These are phyloP conservation scores for Scenedesmus sp. DNA, from an alignment of 163 green algal species.

Conservation along the genomic window DNA sequence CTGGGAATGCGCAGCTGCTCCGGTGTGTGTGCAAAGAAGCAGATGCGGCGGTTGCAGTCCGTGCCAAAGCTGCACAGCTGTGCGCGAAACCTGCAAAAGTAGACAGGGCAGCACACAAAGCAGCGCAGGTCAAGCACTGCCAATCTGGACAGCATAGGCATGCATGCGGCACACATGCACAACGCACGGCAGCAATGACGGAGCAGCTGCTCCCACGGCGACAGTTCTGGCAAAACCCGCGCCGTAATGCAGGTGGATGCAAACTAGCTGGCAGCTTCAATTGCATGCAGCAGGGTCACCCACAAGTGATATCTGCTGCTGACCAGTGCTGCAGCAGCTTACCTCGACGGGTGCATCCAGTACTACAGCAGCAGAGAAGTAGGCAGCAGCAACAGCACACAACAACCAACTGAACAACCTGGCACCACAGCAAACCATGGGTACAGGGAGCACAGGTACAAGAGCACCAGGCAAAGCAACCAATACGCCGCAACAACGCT, in stretches of 20 bases:
- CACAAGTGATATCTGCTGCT: background rate
- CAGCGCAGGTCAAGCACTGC: too few species aligned
- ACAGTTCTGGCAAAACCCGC: too few species aligned
- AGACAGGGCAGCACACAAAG: background rate
- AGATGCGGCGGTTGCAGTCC: constrained; percentile 86
- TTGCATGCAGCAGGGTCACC: background rate
- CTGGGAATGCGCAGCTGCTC: constrained; percentile 75
- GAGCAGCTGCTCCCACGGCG: background rate
- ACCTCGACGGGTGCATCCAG: constrained; percentile 51
- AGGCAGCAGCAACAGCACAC: background rate
- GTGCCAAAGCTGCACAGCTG: constrained; percentile 89
- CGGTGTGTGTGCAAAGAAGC: constrained; percentile 93
- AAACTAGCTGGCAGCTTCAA: background rate
- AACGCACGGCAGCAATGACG: background rate
- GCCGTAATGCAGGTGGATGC: background rate
- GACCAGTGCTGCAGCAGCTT: background rate
- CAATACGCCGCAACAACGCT: too few species aligned
- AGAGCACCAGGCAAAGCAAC: background rate
- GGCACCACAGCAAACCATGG: too few species aligned
- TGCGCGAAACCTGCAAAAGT: constrained; percentile 78
- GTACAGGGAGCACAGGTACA: background rate
- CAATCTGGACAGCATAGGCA: background rate
- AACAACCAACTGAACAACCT: background rate
- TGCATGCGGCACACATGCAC: background rate
- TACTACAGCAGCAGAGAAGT: constrained; percentile 11